These are phyloP conservation scores for Verticillium nonalfalfae DNA, from an alignment of 2,329 filamentous ascomycete species.

Conservation along the genomic window DNA sequence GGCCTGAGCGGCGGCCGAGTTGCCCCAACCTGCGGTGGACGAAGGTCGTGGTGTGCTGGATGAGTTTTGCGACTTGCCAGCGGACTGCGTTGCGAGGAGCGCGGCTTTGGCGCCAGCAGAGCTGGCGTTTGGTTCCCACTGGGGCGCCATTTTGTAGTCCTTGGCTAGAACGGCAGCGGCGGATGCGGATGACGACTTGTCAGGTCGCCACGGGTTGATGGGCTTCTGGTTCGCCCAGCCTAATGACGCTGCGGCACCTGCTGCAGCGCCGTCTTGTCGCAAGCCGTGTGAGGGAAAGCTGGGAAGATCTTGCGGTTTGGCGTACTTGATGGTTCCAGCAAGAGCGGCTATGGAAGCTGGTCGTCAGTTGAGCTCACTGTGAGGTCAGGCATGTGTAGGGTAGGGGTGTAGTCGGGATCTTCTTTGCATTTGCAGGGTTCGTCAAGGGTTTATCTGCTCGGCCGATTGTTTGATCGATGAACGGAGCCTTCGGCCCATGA, in stretches of 20 bases:
- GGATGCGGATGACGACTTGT: slow-evolving; percentile 45
- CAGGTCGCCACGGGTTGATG: slow-evolving; percentile 60
- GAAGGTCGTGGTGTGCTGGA: neutral
- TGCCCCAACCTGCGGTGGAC: slow-evolving; percentile 40
- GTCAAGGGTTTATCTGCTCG: neutral
- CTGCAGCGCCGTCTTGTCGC: slow-evolving; percentile 50
- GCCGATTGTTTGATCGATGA: neutral
- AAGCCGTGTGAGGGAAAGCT: slow-evolving; percentile 66
- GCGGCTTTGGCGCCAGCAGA: slow-evolving; percentile 70
- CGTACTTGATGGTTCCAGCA: slow-evolving; percentile 57
- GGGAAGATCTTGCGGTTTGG: slow-evolving; percentile 65
- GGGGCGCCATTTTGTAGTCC: slow-evolving; percentile 35
- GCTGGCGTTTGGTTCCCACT: slow-evolving; percentile 55
- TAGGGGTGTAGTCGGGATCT: neutral
- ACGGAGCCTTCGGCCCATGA: slow-evolving; percentile 1
- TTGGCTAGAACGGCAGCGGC: slow-evolving; percentile 36
- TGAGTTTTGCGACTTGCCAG: slow-evolving; percentile 26
- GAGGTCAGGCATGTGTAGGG: neutral
- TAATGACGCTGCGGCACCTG: slow-evolving; percentile 66
- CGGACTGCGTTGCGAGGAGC: slow-evolving; percentile 44
- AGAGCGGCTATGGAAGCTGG: slow-evolving; percentile 5
- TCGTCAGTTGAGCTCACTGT: neutral
- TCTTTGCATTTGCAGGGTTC: neutral
- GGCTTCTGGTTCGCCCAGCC: slow-evolving; percentile 66
- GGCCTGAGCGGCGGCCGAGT: slow-evolving; percentile 32